Evolutionary conservation across 768 basidiomycete genomes (phyloP).

Genomic region (Clitopilus hobsonii): DNA sequence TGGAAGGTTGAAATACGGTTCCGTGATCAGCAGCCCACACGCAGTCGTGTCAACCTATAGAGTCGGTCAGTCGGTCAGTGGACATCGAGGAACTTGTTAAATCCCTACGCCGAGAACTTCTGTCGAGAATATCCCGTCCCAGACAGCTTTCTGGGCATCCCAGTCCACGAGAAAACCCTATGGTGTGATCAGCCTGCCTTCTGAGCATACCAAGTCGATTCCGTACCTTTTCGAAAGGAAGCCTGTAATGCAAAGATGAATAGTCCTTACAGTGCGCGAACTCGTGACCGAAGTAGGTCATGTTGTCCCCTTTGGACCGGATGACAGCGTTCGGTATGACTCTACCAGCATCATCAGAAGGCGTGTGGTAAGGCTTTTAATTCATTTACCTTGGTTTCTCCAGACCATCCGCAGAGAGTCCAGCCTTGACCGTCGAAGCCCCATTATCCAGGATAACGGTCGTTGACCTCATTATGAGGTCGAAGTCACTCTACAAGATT

Average conservation of each 20-base stretch:
- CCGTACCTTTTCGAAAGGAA: conserved; percentile 84
- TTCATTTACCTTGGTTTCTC: conserved; percentile 26
- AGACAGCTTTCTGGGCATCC: conserved; percentile 92
- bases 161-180: conserved; percentile 93
- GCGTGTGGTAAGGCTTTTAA: background rate
- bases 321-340: conserved; percentile 78
- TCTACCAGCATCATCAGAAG: conserved; percentile 28
- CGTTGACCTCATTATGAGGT: conserved; percentile 7
- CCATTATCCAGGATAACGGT: conserved; percentile 90
- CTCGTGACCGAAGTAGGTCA: conserved; percentile 84
- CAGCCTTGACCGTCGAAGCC: conserved; percentile 76
- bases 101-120: conserved; percentile 57
- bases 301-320: conserved; percentile 79
- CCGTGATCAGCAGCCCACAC: conserved; percentile 80
- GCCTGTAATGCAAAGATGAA: conserved; percentile 73
- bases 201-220: background rate
- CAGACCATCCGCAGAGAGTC: conserved; percentile 34
- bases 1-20: conserved; percentile 91
- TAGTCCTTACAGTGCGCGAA: conserved; percentile 72
- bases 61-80: conserved; percentile 5
- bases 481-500: background rate
- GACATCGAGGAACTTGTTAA: background rate
- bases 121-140: conserved; percentile 85
- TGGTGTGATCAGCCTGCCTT: conserved; percentile 12
- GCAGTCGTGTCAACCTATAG: conserved; percentile 66